These are phyloP conservation scores for Solanum infundibuliforme DNA, from an alignment of 257 asterid species.

Conservation along the genomic window DNA sequence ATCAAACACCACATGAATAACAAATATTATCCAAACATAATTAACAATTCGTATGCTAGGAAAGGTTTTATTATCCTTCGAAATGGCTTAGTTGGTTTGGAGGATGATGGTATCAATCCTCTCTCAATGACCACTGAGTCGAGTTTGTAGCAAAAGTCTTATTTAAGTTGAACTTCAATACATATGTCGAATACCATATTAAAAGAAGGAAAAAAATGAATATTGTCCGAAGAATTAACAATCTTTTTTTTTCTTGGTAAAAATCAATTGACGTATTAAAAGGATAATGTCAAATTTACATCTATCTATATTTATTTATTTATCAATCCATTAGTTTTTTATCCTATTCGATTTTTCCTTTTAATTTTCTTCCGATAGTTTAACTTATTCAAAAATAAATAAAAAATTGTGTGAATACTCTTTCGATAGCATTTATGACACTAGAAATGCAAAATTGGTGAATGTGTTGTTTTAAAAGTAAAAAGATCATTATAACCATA, in stretches of 20 bases:
- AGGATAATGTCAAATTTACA: not conserved
- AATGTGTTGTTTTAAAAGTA: not conserved
- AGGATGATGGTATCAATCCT: accelerated
- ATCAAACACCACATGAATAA: not conserved
- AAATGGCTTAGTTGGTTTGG: no score
- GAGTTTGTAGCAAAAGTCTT: no score
- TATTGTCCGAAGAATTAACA: not conserved
- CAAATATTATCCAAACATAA: no score
- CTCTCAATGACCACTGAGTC: no score
- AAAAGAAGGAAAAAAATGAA: not conserved
- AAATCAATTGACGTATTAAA: not conserved
- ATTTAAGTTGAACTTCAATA: not conserved
- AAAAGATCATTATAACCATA: not conserved
- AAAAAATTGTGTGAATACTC: not conserved
- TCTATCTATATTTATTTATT: not conserved
- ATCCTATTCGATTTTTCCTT: not conserved
- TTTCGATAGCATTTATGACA: not conserved
- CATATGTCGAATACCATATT: not conserved
- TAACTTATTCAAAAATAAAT: not conserved
- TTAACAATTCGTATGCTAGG: no score
- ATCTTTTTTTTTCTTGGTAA: not conserved
- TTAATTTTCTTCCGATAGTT: not conserved
- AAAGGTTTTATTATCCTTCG: no score
- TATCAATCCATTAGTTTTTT: not conserved
- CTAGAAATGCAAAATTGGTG: not conserved